phyloP scores from a whole-genome alignment of 768 basidiomycete species.

The Tricholomella constricta region DNA sequence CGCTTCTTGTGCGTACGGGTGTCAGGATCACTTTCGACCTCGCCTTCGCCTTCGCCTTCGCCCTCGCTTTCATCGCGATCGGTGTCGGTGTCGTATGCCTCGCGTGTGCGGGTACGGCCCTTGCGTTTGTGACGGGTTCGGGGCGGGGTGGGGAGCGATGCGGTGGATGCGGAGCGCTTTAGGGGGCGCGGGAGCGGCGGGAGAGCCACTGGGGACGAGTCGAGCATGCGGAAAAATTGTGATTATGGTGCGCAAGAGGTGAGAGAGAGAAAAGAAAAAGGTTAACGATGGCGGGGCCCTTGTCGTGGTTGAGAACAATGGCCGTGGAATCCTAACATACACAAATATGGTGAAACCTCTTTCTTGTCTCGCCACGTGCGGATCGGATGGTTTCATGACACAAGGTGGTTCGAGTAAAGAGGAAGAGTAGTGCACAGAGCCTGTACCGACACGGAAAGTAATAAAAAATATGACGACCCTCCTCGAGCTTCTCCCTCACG shows the following conservation, averaged over 20 bases:
- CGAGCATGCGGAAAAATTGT: constrained; percentile 23
- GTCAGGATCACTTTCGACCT: too few relatives aligned
- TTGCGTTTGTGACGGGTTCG: constrained; percentile 55
- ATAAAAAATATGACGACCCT: too few relatives aligned
- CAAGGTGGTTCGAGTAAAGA: too few relatives aligned
- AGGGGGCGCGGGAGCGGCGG: constrained; percentile 41
- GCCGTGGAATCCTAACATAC: background rate
- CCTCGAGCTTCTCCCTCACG: too few relatives aligned
- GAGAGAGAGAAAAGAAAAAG: background rate
- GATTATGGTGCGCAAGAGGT: background rate
- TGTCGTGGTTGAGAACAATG: constrained; percentile 1
- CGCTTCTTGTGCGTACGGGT: constrained; percentile 49
- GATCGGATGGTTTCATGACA: too few relatives aligned
- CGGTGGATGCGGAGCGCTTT: constrained; percentile 65
- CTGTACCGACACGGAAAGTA: too few relatives aligned
- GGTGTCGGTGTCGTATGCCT: constrained; percentile 49
- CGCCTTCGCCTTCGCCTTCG: constrained; percentile 17
- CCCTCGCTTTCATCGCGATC: constrained; percentile 42
- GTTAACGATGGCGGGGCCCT: background rate
- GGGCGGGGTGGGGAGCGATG: constrained; percentile 69
- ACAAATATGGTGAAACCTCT: background rate
- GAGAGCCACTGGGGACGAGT: constrained; percentile 34
- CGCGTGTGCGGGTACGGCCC: constrained; percentile 33
- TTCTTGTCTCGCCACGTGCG: background rate
- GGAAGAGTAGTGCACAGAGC: too few relatives aligned